phyloP scores from a whole-genome alignment of 495 filamentous ascomycete genomes.

The Staphylotrichum longicolle region DNA sequence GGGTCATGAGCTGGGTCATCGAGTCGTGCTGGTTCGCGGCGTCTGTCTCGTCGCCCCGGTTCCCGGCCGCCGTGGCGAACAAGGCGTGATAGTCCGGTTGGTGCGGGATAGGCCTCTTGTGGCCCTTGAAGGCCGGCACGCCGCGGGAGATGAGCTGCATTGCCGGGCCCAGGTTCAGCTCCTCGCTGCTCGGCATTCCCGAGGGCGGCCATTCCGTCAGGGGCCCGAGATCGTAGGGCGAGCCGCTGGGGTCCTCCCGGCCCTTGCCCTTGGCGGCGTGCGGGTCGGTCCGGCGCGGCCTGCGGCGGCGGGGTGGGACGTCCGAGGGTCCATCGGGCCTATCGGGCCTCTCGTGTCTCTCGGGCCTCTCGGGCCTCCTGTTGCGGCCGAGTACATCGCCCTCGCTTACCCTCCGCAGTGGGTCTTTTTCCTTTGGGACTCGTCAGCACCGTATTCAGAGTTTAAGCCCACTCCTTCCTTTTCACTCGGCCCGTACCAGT shows the following conservation, averaged over 20 bases:
- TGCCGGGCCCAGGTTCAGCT: slow-evolving; percentile 45
- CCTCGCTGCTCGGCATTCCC: slow-evolving; percentile 42
- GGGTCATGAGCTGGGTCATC: slow-evolving; percentile 50
- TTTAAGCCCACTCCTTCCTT: not conserved
- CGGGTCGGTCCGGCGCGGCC: slow-evolving; percentile 41
- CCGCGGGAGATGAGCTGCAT: slow-evolving; percentile 49
- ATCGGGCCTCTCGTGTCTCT: slow-evolving; percentile 1
- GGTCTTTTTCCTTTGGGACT: slow-evolving; percentile 16
- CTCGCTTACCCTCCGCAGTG: slow-evolving; percentile 17
- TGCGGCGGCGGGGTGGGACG: slow-evolving; percentile 34
- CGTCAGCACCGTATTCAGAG: slow-evolving; percentile 11
- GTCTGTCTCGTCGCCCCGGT: slow-evolving; percentile 45
- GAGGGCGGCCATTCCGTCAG: slow-evolving; percentile 49
- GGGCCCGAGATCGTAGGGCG: slow-evolving; percentile 37
- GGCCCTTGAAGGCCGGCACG: slow-evolving; percentile 47
- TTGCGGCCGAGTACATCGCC: slow-evolving; percentile 12
- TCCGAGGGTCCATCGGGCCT: slow-evolving; percentile 3
- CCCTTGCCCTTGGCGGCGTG: slow-evolving; percentile 45
- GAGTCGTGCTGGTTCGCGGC: slow-evolving; percentile 45
- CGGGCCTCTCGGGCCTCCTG: slow-evolving; percentile 10
- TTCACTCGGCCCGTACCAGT: slow-evolving; percentile 11
- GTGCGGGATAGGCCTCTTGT: slow-evolving; percentile 47
- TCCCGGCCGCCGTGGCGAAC: slow-evolving; percentile 48
- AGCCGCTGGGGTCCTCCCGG: slow-evolving; percentile 35
- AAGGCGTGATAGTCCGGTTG: slow-evolving; percentile 51